A percentile compares a stretch with the other conserved stretches of the same genome.
Conservation (phyloP, 1,284 basidiomycete species). For the Sporisorium iseilematis-ciliati region DNA sequence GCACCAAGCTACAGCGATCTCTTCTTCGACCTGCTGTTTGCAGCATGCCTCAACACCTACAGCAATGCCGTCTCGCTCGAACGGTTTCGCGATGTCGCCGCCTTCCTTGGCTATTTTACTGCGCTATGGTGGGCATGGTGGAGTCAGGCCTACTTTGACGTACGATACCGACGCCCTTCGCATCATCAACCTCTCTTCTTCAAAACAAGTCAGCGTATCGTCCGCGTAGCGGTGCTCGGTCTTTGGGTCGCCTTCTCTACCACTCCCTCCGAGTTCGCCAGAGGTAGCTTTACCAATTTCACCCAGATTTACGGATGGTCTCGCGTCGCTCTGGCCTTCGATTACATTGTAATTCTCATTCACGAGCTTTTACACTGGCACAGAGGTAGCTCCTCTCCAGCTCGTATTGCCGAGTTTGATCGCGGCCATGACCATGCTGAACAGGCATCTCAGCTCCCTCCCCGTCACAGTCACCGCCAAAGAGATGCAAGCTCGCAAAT, state of each 20-base stretch:
- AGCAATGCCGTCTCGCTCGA: constrained; percentile 41
- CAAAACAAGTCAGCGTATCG: constrained; percentile 29
- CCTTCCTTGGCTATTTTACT: constrained; percentile 44
- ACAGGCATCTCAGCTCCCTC: not conserved
- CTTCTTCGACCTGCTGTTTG: constrained; percentile 51
- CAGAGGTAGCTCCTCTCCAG: not conserved
- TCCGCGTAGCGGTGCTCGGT: constrained; percentile 37
- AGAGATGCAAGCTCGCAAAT: not conserved
- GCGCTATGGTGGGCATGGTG: constrained; percentile 54
- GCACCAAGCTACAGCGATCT: constrained; percentile 46
- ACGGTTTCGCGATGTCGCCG: constrained; percentile 29
- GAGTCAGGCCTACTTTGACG: constrained; percentile 50
- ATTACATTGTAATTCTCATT: constrained; percentile 21
- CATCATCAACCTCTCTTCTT: constrained; percentile 28
- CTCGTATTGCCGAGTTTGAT: not conserved
- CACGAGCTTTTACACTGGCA: constrained; percentile 17
- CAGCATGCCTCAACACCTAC: constrained; percentile 48
- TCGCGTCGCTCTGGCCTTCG: constrained; percentile 30
- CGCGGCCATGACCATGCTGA: not conserved
- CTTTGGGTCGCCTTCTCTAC: constrained; percentile 49
- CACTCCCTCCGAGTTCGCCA: constrained; percentile 48
- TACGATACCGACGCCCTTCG: constrained; percentile 32
- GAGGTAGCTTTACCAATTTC: constrained; percentile 47
- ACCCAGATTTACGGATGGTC: constrained; percentile 41
- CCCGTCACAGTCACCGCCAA: not conserved